phyloP scores from a whole-genome alignment of 2,329 filamentous ascomycete genomes.

The Pyrenochaeta sp. region DNA sequence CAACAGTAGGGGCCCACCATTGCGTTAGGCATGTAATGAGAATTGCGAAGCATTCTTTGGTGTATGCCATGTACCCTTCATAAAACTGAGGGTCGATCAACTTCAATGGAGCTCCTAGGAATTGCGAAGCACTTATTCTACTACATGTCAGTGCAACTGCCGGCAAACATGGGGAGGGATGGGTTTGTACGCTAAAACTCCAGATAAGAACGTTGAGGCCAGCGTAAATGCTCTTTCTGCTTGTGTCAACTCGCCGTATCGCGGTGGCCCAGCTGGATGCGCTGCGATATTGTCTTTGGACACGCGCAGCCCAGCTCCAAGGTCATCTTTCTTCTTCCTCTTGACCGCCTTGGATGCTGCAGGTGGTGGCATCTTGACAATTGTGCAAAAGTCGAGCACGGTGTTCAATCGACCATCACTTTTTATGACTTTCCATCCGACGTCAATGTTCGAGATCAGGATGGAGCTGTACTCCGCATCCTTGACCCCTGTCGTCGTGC shows the following conservation, averaged over 20 bases:
- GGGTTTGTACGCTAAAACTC: slow-evolving; percentile 54
- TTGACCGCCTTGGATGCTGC: slow-evolving; percentile 13
- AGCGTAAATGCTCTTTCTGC: slow-evolving; percentile 60
- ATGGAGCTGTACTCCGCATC: slow-evolving; percentile 31
- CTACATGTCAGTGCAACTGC: slow-evolving; percentile 19
- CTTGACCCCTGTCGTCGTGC: slow-evolving; percentile 27
- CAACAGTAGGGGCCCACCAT: slow-evolving; percentile 85
- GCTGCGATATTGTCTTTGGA: slow-evolving; percentile 52
- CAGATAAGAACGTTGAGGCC: slow-evolving; percentile 60
- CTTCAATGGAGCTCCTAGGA: slow-evolving; percentile 79
- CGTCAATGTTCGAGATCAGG: slow-evolving; percentile 36
- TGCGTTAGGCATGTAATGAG: slow-evolving; percentile 81
- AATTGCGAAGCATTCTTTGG: slow-evolving; percentile 84
- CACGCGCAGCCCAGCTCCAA: slow-evolving; percentile 55
- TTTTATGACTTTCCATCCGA: slow-evolving; percentile 17
- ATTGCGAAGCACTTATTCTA: slow-evolving; percentile 71
- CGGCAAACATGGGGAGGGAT: not conserved
- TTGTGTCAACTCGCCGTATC: slow-evolving; percentile 58
- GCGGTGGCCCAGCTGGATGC: slow-evolving; percentile 55
- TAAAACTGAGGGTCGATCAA: slow-evolving; percentile 78
- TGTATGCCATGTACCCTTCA: slow-evolving; percentile 86
- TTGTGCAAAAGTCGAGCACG: slow-evolving; percentile 11
- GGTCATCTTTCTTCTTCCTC: slow-evolving; percentile 45
- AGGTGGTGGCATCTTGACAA: slow-evolving; percentile 28
- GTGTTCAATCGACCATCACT: not conserved